Evolutionary conservation across 805 yeast genomes (phyloP), one percentile per base, ranked within the genome.

Genomic region (Saturnispora gosingensis): DNA sequence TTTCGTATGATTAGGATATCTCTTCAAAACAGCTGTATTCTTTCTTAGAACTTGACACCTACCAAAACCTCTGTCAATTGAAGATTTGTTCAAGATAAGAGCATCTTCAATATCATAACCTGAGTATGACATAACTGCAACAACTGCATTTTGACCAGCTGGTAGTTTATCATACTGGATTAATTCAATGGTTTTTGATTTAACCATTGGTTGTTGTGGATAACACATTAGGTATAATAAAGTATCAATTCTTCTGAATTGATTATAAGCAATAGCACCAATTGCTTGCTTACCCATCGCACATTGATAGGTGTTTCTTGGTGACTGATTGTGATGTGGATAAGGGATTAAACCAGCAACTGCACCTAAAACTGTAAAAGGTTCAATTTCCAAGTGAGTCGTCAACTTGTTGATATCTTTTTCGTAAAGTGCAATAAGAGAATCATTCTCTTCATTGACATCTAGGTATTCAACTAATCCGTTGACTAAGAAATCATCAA

Each of bases 91-190:
- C 60, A 93, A 72, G 20, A 93, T 97, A 64, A 93, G 76, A 5
- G 99, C 99, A 82, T 93, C 99, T 72, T 93, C 98, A 67, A 93
- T 93, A 86, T 93, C 99, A 66, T 93, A 93, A 57, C 99, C 99
- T 0, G 98, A 91, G 64, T 93, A 93, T 7, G 97, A 88, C 99
- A 93, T 93, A 38, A 93, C 99, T 2, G 99, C 99, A 53, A 93
- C 99, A 0, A 96, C 87, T 9, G 99, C 99, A 67, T 93, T 93
- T 70, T 93, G 99, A 7, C 99, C 99, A 4, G 99, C 99, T 3
- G 99, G 99, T 42, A 93, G 74, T 66, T 93, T 90, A 69, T 93
- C 99, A 66, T 93, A 93, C 55, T 91, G 86, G 57, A 93, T 91
- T 55, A 93, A 74, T 70, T 93, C 99, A 59, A 93, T 93, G 0